These are phyloP conservation scores for Dryadomyces quercus-mongolicae DNA, from an alignment of 2,329 filamentous ascomycete genomes.

Conservation along the genomic window DNA sequence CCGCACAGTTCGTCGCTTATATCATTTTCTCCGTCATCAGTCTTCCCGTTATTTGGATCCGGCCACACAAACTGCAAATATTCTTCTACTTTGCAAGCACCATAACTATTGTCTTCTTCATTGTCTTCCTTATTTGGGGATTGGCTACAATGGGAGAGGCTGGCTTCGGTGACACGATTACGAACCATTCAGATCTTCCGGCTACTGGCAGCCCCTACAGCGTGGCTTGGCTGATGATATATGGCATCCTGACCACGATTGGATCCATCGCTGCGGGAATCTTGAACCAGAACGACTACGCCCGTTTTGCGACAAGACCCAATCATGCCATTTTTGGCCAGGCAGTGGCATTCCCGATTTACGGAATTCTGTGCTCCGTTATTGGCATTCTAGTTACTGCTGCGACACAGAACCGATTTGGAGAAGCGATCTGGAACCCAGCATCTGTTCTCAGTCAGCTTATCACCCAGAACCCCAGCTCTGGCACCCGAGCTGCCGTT, in stretches of 20 bases:
- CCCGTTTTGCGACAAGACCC: conserved; percentile 26
- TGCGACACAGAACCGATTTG: conserved; percentile 17
- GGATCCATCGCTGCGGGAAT: conserved; percentile 30
- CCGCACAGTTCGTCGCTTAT: conserved; percentile 17
- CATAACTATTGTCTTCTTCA: conserved; percentile 17
- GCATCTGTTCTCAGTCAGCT: conserved; percentile 25
- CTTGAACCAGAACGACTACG: conserved; percentile 31
- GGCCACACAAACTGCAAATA: conserved; percentile 25
- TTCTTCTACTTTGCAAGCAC: conserved; percentile 19
- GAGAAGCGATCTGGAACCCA: conserved; percentile 28
- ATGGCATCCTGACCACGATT: conserved; percentile 26
- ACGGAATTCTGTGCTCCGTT: conserved; percentile 24
- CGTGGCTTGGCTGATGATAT: conserved; percentile 22
- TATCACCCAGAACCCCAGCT: conserved; percentile 18
- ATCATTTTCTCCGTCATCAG: conserved; percentile 16
- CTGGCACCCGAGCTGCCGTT: conserved; percentile 25
- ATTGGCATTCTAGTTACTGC: conserved; percentile 24
- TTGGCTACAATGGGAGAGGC: conserved; percentile 13
- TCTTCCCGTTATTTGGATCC: conserved; percentile 28
- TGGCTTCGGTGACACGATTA: conserved; percentile 2
- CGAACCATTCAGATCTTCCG: conserved; percentile 9
- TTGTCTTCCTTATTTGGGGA: conserved; percentile 22
- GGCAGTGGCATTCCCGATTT: conserved; percentile 22
- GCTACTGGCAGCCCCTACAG: conserved; percentile 1
- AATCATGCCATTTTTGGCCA: conserved; percentile 29